phyloP scores from a whole-genome alignment of 768 basidiomycete species.

The Naematelia encephala region DNA sequence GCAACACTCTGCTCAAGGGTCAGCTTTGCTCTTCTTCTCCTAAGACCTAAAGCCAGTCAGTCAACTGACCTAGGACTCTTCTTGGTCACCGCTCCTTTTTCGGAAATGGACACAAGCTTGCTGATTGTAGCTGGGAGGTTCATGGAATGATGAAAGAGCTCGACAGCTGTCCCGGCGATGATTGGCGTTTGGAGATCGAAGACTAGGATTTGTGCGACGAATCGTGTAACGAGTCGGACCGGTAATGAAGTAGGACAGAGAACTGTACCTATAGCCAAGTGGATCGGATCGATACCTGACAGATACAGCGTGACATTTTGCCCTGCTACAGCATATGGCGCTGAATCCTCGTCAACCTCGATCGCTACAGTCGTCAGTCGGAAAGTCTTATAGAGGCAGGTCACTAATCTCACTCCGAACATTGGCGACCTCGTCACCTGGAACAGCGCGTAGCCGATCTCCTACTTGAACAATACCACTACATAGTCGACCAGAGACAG shows the following conservation, averaged over 20 bases:
- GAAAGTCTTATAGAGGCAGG: too few relatives aligned
- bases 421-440: slow-evolving; percentile 83
- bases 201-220: slow-evolving; percentile 83
- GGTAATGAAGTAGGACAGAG: slow-evolving; percentile 70
- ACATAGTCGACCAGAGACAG: slow-evolving; percentile 77
- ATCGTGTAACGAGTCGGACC: slow-evolving; percentile 71
- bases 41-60: neutral
- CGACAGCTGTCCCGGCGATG: slow-evolving; percentile 81
- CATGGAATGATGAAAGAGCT: slow-evolving; percentile 89
- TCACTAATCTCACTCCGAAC: slow-evolving; percentile 57
- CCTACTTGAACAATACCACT: slow-evolving; percentile 89
- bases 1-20: slow-evolving; percentile 62
- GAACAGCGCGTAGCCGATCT: slow-evolving; percentile 77
- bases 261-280: slow-evolving; percentile 82
- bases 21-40: too few relatives aligned
- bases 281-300: slow-evolving; percentile 75
- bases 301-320: slow-evolving; percentile 83
- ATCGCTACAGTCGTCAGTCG: slow-evolving; percentile 60
- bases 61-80: slow-evolving; percentile 69
- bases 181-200: slow-evolving; percentile 91
- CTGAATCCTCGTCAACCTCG: slow-evolving; percentile 70
- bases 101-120: slow-evolving; percentile 72
- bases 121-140: slow-evolving; percentile 86
- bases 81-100: slow-evolving; percentile 74
- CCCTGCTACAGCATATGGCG: slow-evolving; percentile 86